A percentile compares a stretch with the other conserved stretches of the same genome.
Evolutionary conservation across 1,284 basidiomycete species (phyloP).

Genomic region (Sphagnurus paluster): DNA sequence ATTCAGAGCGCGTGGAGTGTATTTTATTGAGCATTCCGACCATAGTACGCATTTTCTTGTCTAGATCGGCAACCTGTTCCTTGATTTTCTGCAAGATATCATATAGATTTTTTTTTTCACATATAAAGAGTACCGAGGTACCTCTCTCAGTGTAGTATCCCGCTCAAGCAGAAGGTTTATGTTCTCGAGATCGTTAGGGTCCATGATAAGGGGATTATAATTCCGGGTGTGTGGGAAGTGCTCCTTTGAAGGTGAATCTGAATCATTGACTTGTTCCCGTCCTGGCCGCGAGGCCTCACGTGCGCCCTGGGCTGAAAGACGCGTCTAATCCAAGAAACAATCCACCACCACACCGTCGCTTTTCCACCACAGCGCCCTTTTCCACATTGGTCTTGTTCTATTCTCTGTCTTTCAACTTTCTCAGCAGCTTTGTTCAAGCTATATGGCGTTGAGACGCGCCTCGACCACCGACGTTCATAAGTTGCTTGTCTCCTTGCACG

Average conservation of each 20-base stretch:
- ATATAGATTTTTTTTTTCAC: slow-evolving; percentile 2
- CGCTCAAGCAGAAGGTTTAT: slow-evolving; percentile 32
- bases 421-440: neutral
- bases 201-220: slow-evolving; percentile 45
- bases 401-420: neutral
- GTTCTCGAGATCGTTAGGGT: slow-evolving; percentile 50
- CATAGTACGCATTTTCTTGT: slow-evolving; percentile 70
- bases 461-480: slow-evolving; percentile 37
- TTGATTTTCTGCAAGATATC: slow-evolving; percentile 72
- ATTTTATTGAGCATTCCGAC: slow-evolving; percentile 70
- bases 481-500: slow-evolving; percentile 51
- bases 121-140: no score
- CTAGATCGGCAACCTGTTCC: slow-evolving; percentile 68
- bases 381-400: neutral
- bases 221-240: neutral
- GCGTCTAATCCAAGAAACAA: neutral
- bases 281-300: no score
- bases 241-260: no score
- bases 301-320: neutral
- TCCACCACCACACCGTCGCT: neutral
- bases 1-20: slow-evolving; percentile 66
- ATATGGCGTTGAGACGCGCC: slow-evolving; percentile 12
- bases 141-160: slow-evolving; percentile 33
- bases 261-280: no score
- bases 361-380: neutral